phyloP scores from a whole-genome alignment of 176 grass and related monocot species.

The Thalia dealbata region DNA sequence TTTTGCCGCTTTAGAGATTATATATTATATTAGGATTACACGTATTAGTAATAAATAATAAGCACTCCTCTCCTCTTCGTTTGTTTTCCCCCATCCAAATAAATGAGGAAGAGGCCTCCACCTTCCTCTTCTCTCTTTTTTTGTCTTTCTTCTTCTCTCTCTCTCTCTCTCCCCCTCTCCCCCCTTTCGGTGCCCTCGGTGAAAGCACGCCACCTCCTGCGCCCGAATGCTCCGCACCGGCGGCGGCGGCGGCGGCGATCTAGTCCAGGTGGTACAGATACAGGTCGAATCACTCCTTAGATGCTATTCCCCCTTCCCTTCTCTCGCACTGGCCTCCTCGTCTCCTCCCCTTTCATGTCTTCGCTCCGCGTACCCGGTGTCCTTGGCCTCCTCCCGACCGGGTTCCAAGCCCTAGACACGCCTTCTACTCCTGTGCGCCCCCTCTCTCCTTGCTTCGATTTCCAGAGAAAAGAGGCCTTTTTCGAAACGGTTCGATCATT shows the following conservation, averaged over 20 bases:
- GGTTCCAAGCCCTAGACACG: not conserved
- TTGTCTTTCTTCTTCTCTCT: no score
- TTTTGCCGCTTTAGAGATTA: no score
- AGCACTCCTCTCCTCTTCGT: no score
- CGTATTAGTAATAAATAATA: no score
- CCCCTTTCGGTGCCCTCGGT: not conserved
- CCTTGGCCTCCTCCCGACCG: not conserved
- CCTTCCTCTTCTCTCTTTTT: no score
- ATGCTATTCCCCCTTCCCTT: constrained; percentile 3
- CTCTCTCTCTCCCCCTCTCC: not conserved
- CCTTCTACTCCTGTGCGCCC: not conserved
- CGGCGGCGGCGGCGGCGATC: not conserved
- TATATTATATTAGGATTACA: no score
- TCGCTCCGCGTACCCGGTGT: not conserved
- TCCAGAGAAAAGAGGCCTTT: constrained; percentile 4
- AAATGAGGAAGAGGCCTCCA: no score
- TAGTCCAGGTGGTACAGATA: not conserved
- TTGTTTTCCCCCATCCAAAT: no score
- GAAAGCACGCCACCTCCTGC: not conserved
- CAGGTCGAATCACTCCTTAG: not conserved
- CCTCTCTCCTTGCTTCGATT: constrained; percentile 1
- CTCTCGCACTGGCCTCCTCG: not conserved
- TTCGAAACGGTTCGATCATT: not conserved
- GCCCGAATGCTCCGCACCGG: not conserved
- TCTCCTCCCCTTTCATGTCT: constrained; percentile 8